These are phyloP conservation scores for Coniochaeta sp. DNA, from an alignment of 2,329 filamentous ascomycete species.

Conservation along the genomic window DNA sequence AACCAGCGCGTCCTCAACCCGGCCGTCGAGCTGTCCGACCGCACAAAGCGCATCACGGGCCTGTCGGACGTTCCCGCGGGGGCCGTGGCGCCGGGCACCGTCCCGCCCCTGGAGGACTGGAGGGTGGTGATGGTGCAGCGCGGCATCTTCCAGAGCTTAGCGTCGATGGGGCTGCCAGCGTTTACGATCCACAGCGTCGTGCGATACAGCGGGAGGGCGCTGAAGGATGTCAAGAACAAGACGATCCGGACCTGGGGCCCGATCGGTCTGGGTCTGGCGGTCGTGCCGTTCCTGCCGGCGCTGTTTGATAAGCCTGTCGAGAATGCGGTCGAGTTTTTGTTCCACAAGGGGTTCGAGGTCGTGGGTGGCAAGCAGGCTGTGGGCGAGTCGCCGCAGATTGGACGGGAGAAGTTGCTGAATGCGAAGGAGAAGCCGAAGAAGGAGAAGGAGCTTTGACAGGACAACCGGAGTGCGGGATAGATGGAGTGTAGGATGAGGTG, in stretches of 20 bases:
- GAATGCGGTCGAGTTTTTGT: slow-evolving; percentile 81
- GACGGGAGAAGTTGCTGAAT: slow-evolving; percentile 39
- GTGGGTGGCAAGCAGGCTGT: slow-evolving; percentile 58
- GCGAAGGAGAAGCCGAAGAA: slow-evolving; percentile 31
- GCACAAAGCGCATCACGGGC: slow-evolving; percentile 41
- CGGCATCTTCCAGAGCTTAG: slow-evolving; percentile 82
- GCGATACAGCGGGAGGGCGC: slow-evolving; percentile 74
- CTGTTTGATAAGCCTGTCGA: slow-evolving; percentile 92
- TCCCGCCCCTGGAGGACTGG: slow-evolving; percentile 79
- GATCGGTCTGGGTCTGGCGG: slow-evolving; percentile 71
- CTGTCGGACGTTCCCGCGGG: slow-evolving; percentile 21
- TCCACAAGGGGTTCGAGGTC: slow-evolving; percentile 72
- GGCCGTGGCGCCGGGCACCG: slow-evolving; percentile 26
- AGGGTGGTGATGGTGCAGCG: slow-evolving; percentile 85
- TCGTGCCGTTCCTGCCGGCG: slow-evolving; percentile 76
- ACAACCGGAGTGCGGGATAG: background rate
- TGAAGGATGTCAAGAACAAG: slow-evolving; percentile 75
- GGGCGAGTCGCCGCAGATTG: slow-evolving; percentile 45
- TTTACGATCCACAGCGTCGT: slow-evolving; percentile 94
- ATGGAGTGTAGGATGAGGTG: background rate
- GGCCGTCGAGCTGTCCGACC: slow-evolving; percentile 45
- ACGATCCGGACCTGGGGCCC: slow-evolving; percentile 77
- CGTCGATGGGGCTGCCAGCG: slow-evolving; percentile 88
- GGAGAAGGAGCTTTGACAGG: slow-evolving; percentile 37
- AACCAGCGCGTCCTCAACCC: slow-evolving; percentile 75